Base-by-base conservation (phyloP, 805 yeast genomes). In the Saccharomycopsis schoenii region DNA sequence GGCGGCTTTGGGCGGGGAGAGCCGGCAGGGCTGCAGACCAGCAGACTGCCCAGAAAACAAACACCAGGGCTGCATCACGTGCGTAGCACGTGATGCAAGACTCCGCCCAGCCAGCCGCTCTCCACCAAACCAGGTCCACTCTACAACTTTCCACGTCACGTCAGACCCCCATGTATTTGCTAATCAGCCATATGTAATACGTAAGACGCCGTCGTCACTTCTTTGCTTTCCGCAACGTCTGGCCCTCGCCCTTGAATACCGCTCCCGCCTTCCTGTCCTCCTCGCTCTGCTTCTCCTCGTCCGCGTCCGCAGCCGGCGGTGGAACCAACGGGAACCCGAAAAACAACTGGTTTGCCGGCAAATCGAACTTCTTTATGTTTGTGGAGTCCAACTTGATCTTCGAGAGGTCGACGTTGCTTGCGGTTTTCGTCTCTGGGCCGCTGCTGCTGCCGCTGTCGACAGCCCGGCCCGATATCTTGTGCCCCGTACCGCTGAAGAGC, bases 331-430 rank as follows among this genome's bases (percentile, higher is more conserved):
- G 97, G 70, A 85, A 94, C 0, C 99, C 99, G 71, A 94, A 92
- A 69, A 94, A 94, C 14, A 94, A 76, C 71, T 90, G 93, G 25
- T 96, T 96, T 47, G 81, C 86, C 0, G 97, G 96, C 51, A 94
- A 74, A 5, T 77, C 73, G 60, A 94, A 74, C 10, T 91, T 88
- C 1, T 83, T 88, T 0, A 96, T 88, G n/a, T 47, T 42, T 4
- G 83, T 81, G 0, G 86, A 88, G 58, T 80, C 74, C 8, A 83
- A 74, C 60, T 80, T 81, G 51, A 83, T 68, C 59, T 76, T 76
- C 25, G 76, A 77, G 15, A 79, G 71, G 24, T 75, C 73, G 60
- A 77, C 66, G 51, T 73, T 5, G 11, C 61, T 8, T 58, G 55
- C 15, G 11, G 58, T 57, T 10, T 61, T 51, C 12, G 58, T 62